phyloP scores from a whole-genome alignment of 2,329 filamentous ascomycete species.

The Botrytis fabae region DNA sequence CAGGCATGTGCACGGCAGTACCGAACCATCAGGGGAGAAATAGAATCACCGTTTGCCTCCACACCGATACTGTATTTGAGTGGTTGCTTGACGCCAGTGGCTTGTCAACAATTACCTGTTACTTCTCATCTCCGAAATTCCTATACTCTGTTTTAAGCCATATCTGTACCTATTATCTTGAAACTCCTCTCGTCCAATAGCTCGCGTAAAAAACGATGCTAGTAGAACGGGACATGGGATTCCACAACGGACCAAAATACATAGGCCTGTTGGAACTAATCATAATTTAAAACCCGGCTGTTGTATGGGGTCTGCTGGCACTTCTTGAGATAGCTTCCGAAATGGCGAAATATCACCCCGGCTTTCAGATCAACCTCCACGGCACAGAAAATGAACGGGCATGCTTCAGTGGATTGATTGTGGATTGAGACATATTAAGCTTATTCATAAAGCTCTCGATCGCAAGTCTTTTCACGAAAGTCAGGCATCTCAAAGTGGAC shows the following conservation, averaged over 20 bases:
- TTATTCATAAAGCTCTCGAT: constrained; percentile 21
- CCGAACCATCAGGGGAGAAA: constrained; percentile 15
- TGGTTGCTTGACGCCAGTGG: constrained; percentile 34
- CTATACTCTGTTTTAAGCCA: constrained; percentile 23
- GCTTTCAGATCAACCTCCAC: constrained; percentile 22
- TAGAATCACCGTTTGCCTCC: constrained; percentile 24
- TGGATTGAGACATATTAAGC: constrained; percentile 17
- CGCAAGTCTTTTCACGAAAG: background rate
- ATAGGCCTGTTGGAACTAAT: constrained; percentile 11
- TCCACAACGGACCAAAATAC: background rate
- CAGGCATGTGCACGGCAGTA: constrained; percentile 18
- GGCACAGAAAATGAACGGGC: constrained; percentile 3
- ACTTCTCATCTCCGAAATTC: constrained; percentile 36
- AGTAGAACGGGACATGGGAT: constrained; percentile 1
- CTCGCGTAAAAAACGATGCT: background rate
- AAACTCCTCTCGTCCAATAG: constrained; percentile 16
- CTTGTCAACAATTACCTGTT: constrained; percentile 24
- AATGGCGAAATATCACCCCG: constrained; percentile 23
- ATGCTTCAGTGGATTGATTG: constrained; percentile 12
- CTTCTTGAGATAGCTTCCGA: constrained; percentile 24
- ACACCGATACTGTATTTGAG: constrained; percentile 20
- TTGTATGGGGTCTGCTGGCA: constrained; percentile 17
- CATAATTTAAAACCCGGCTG: background rate
- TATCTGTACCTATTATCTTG: constrained; percentile 8
- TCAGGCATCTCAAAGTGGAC: background rate